Base-by-base conservation (phyloP, 108 stramenopile genomes). In the Discostella stelligeroides region DNA sequence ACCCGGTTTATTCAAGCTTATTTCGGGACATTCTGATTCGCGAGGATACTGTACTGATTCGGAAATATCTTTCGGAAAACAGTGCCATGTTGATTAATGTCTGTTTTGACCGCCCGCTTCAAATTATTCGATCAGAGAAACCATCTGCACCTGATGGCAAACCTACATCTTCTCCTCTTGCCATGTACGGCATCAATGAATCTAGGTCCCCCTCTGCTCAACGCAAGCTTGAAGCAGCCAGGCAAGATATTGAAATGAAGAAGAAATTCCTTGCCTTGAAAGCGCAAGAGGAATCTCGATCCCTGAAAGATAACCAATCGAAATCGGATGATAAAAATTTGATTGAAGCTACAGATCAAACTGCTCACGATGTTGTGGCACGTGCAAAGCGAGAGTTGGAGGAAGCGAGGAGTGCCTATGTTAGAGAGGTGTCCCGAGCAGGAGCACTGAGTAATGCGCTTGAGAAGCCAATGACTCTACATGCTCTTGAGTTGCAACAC, bases 31-130 rank as follows among this genome's bases (percentile, higher is more conserved):
- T 95, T 29, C 47, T 95, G 38, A 75, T 74, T 9, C 66, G 82
- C 18, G 63, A 86, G 20, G 87, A 88, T 23, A 84, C 85, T 21
- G 55, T 24, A 24, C 49, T 71, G 24, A 73, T 95, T 11, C 80
- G 92, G 39, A 56, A 79, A 21, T 87, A 87, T 56, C 55, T 95
- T 13, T 73, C 76, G 39, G 65, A 68, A 7, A 75, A 72, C 63
- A 88, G 88, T 15, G 80, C 79, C 15, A 88, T 82, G 70, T 37
- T 92, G 29, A 76, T 95, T 0, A 91, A 88, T 66, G 72, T 91
- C 17, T 89, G 87, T 55, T 89, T 95, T 60, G 91, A 92, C 60
- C 68, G 86, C n/a, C 93, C 92, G 30, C 81, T 94, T 20, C 90
- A 86, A 0, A 88, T 94, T 11, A 90, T 94, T 45, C 72, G 92